phyloP scores from a whole-genome alignment of 768 basidiomycete species.

The Stropharia rugosoannulata region DNA sequence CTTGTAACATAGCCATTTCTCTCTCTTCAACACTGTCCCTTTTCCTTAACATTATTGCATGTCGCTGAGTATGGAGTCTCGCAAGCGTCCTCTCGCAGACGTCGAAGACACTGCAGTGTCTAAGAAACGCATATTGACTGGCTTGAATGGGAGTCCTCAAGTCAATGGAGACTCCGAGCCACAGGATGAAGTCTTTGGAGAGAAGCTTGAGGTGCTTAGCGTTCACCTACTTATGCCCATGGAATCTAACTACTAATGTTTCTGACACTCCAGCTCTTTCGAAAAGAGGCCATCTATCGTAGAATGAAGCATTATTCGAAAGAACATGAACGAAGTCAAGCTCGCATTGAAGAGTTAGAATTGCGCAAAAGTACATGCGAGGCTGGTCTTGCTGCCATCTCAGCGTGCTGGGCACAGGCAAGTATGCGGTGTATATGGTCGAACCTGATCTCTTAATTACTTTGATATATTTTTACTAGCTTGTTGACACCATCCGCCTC shows the following conservation, averaged over 20 bases:
- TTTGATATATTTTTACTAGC: conserved; percentile 31
- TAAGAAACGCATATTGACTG: conserved; percentile 58
- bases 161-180: conserved; percentile 47
- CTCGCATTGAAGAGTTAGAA: conserved; percentile 64
- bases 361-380: conserved; percentile 65
- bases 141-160: conserved; percentile 49
- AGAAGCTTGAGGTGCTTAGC: conserved; percentile 62
- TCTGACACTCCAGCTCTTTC: conserved; percentile 55
- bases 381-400: conserved; percentile 69
- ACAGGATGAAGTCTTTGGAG: conserved; percentile 44
- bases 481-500: conserved; percentile 65
- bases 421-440: conserved; percentile 1
- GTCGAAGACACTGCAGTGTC: conserved; percentile 44
- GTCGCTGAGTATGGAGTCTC: conserved; percentile 46
- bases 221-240: conserved; percentile 3
- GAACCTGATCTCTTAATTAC: background rate
- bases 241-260: conserved; percentile 10
- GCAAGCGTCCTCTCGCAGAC: conserved; percentile 57
- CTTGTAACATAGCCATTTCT: conserved; percentile 16
- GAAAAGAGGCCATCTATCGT: conserved; percentile 84
- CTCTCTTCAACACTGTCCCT: conserved; percentile 14
- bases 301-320: conserved; percentile 83
- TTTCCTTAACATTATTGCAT: conserved; percentile 18
- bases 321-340: conserved; percentile 64
- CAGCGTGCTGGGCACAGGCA: conserved; percentile 82